These are phyloP conservation scores for Alternaria triticimaculans DNA, from an alignment of 2,329 filamentous ascomycete species.

Conservation along the genomic window DNA sequence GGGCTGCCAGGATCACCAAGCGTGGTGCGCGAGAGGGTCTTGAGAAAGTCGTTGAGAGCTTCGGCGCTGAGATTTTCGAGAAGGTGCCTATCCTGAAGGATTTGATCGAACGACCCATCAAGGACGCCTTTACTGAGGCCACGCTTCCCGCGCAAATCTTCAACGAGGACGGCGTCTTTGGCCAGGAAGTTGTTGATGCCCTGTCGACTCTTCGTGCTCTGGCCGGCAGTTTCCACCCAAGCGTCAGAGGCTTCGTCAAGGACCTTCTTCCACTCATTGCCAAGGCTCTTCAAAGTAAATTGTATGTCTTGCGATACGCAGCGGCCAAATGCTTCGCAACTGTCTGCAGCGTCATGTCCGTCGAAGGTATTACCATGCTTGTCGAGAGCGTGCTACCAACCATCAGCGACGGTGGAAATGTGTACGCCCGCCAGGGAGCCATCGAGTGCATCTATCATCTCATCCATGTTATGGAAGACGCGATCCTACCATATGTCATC, in stretches of 20 bases:
- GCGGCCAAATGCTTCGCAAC: slow-evolving; percentile 97
- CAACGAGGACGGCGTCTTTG: slow-evolving; percentile 75
- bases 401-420: slow-evolving; percentile 87
- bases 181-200: slow-evolving; percentile 92
- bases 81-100: slow-evolving; percentile 81
- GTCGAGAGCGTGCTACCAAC: slow-evolving; percentile 92
- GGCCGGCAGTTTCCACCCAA: slow-evolving; percentile 82
- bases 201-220: slow-evolving; percentile 91
- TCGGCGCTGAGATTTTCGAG: slow-evolving; percentile 78
- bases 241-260: slow-evolving; percentile 80
- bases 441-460: slow-evolving; percentile 96
- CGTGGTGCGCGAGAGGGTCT: slow-evolving; percentile 93
- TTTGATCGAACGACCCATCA: slow-evolving; percentile 83
- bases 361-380: slow-evolving; percentile 93
- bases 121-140: slow-evolving; percentile 73
- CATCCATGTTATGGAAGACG: slow-evolving; percentile 97
- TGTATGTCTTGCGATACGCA: slow-evolving; percentile 94
- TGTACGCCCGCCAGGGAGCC: slow-evolving; percentile 88
- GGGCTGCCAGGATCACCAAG: slow-evolving; percentile 85
- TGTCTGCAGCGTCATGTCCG: slow-evolving; percentile 93
- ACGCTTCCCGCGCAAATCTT: slow-evolving; percentile 73
- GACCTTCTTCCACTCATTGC: slow-evolving; percentile 84
- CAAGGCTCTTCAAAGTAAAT: slow-evolving; percentile 82
- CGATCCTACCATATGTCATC: slow-evolving; percentile 95
- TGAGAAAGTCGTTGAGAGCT: slow-evolving; percentile 82